Conservation (phyloP, 2,329 filamentous ascomycete species). For the Coleophoma crateriformis region DNA sequence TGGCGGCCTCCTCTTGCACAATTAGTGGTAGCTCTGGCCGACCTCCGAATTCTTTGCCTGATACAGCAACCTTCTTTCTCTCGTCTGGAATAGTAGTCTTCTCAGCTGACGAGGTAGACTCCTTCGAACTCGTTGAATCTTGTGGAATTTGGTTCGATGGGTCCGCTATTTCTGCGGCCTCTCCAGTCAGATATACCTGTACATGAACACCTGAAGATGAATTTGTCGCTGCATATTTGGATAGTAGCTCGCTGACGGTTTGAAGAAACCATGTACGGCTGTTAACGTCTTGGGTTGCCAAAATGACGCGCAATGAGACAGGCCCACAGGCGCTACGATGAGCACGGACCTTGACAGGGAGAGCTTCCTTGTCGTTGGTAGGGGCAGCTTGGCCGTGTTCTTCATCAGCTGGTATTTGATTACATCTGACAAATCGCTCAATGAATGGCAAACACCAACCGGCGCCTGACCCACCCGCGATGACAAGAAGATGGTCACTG, state of each 20-base stretch:
- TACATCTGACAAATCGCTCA: constrained; percentile 21
- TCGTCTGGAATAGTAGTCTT: neutral
- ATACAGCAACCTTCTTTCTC: constrained; percentile 8
- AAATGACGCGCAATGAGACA: constrained; percentile 22
- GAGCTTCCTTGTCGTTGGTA: neutral
- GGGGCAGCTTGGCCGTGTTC: neutral
- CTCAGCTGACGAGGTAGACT: neutral
- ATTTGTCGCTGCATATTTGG: constrained; percentile 10
- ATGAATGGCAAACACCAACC: constrained; percentile 45
- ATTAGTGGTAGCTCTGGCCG: constrained; percentile 29
- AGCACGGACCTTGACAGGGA: neutral
- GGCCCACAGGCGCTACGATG: constrained; percentile 1
- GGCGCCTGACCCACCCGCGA: constrained; percentile 51
- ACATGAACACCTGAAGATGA: constrained; percentile 13
- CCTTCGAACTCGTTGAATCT: neutral
- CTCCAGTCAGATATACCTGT: constrained; percentile 22
- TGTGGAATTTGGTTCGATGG: constrained; percentile 3
- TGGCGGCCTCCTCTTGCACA: constrained; percentile 5
- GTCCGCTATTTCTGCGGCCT: constrained; percentile 7
- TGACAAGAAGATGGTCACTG: constrained; percentile 38
- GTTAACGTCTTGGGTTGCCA: constrained; percentile 29
- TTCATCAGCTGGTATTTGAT: neutral
- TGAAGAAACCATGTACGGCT: constrained; percentile 30
- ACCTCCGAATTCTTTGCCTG: constrained; percentile 9
- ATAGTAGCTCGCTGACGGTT: constrained; percentile 23